Percentiles rank a stretch among this genome's conserved stretches.
These are phyloP conservation scores for Tarenaya hassleriana DNA, from an alignment of 345 rosid species.

Conservation along the genomic window DNA sequence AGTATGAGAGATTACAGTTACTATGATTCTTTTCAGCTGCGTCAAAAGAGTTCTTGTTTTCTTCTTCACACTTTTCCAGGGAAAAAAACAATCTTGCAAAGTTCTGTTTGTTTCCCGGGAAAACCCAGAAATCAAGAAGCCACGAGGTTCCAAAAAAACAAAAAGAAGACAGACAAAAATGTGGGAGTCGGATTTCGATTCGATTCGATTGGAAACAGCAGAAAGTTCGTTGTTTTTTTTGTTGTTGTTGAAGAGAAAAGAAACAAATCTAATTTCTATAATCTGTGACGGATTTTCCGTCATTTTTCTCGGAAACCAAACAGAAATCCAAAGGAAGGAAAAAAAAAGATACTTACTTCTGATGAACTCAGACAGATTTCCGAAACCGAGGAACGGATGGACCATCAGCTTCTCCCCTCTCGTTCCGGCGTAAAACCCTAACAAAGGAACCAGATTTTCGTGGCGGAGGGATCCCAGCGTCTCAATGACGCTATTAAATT, in stretches of 20 bases:
- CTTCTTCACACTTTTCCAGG: too few relatives aligned
- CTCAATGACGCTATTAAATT: slow-evolving; percentile 45
- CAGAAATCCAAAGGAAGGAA: slow-evolving; percentile 5
- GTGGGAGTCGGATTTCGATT: too few relatives aligned
- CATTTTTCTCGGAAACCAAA: slow-evolving; percentile 17
- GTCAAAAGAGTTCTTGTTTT: too few relatives aligned
- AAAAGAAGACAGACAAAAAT: too few relatives aligned
- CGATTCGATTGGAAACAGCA: not conserved
- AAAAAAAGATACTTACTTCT: slow-evolving; percentile 41
- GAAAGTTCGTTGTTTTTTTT: slow-evolving; percentile 6
- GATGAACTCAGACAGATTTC: slow-evolving; percentile 64
- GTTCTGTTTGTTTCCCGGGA: too few relatives aligned
- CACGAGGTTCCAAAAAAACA: too few relatives aligned
- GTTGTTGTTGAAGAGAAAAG: slow-evolving; percentile 14
- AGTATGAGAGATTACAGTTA: too few relatives aligned
- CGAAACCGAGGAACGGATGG: slow-evolving; percentile 58
- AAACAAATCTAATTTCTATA: slow-evolving; percentile 5
- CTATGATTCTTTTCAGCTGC: too few relatives aligned
- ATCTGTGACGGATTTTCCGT: not conserved
- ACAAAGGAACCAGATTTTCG: slow-evolving; percentile 73
- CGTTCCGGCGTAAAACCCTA: slow-evolving; percentile 80
- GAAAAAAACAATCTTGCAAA: too few relatives aligned
- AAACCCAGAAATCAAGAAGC: too few relatives aligned
- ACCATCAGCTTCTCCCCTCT: slow-evolving; percentile 94
- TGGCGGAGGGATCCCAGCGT: slow-evolving; percentile 57